Base-by-base conservation (phyloP, 2,329 filamentous ascomycete species). In the Gnomoniopsis sp. region DNA sequence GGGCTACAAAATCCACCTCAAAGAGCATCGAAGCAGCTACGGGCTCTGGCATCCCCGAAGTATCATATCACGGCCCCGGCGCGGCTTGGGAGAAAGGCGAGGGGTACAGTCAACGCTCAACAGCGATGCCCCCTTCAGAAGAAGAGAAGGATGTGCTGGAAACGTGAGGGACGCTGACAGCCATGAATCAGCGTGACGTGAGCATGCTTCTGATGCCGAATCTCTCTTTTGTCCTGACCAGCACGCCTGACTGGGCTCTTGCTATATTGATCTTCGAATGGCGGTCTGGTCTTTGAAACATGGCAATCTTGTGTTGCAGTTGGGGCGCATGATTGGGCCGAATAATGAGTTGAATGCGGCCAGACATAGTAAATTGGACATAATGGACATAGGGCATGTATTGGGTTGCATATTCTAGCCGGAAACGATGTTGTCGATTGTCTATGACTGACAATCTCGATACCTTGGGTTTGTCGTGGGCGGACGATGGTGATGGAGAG, bases 81-180 rank as follows among this genome's bases (percentile, higher is more conserved):
- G 69, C 74, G 14, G 67, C 72, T n/a, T 83, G 79, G 70, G 81
- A 84, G 65, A 83, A 79, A 67, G 77, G 75, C 30, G 80, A 83
- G 65, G 69, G 66, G 30, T 63, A 72, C 22, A 69, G 73, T 36
- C 67, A 70, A 49, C 65, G 67, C 11, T 69, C 77, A 57, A 77
- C 73, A 49, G 77, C 70, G 3, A 65, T 67, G 54, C 68, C 69
- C 38, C 75, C 76, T 19, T 74, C 72, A 17, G 74, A 76, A 34
- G 71, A 77, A 48, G 75, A 77, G 57, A 65, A 63, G 43, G 76
- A 79, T 62, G 69, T 77, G 38, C 68, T 78, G 49, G 69, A 77
- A 44, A 73, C 72, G 21, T 78, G 64, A 68, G 23, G 21, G 30
- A 30, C 48, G 48, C 36, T 43, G 49, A 47, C 55, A 46, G 41